Evolutionary conservation across 2,329 filamentous ascomycete species (phyloP), one percentile per base, ranked within the genome.

Genomic region (Verticillium zaregamsianum): DNA sequence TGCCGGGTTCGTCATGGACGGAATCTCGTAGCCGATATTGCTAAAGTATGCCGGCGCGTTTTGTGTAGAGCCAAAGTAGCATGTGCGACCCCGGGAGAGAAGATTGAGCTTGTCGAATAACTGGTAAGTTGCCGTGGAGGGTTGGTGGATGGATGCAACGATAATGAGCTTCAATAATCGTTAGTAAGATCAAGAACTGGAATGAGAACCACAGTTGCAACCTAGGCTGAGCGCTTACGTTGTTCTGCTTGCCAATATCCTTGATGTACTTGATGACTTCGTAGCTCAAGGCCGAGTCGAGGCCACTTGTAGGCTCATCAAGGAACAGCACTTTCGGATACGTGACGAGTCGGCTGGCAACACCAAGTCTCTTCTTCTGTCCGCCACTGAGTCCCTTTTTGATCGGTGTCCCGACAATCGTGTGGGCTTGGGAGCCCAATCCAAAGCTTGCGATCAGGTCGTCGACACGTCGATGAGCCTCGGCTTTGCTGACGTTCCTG

Each of bases 141-240:
- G 92, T 70, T 96, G 92, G 72, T 96, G 92, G 64, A 96, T 95
- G 45, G 89, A 92, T 4, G 90, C 90, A 63, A 96, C 87, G 33
- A 95, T 86, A 62, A 95, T 86, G 63, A 95, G 80, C 85, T 90
- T 58, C 58, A 63, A 14, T 39, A 31, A n/a, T 12, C 6, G 23
- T 49, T 52, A 59, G 55, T 33, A 33, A 15, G 25, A 12, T 59
- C 31, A 49, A 40, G 5, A 14, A 8, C 1, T 28, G 6, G 28
- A 28, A 28, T 28, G 28, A 28, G 28, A 1, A 28, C 5, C 28
- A 28, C 28, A 28, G 15, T 7, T n/a, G 12, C 45, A 14, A 49
- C 9, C 7, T 9, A 4, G 9, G 20, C 17, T 14, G 8, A 12
- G 15, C 37, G 68, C 81, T 64, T 68, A 89, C 86, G 62, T 89